phyloP scores from a whole-genome alignment of 257 asterid species.

The Craterostigma plantagineum region DNA sequence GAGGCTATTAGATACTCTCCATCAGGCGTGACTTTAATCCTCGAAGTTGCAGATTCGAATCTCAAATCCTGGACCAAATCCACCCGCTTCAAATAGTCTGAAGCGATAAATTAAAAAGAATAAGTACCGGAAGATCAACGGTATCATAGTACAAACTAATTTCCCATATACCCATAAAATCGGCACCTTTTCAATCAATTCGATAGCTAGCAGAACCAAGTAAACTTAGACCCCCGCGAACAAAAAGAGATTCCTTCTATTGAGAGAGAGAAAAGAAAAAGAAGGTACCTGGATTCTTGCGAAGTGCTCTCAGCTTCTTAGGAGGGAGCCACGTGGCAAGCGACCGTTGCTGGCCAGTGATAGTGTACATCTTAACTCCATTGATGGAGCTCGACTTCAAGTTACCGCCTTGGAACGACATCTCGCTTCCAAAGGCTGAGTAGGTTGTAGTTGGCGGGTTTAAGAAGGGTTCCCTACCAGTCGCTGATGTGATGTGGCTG shows the following conservation, averaged over 20 bases:
- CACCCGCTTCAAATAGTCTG: conserved; percentile 68
- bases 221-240: too few relatives aligned
- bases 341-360: conserved; percentile 45
- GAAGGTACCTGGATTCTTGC: conserved; percentile 50
- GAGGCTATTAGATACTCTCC: conserved; percentile 85
- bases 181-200: too few relatives aligned
- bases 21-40: conserved; percentile 69
- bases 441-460: too few relatives aligned
- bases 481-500: too few relatives aligned
- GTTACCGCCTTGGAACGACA: conserved; percentile 71
- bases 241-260: too few relatives aligned
- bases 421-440: too few relatives aligned
- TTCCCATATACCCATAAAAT: not conserved
- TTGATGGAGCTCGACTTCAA: conserved; percentile 73
- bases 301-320: conserved; percentile 70
- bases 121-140: conserved; percentile 6
- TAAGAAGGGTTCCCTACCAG: too few relatives aligned
- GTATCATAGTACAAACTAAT: conserved; percentile 1
- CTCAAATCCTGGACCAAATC: conserved; percentile 81
- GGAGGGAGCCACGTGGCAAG: conserved; percentile 73
- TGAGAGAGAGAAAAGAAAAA: not conserved
- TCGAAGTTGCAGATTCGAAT: conserved; percentile 74
- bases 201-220: too few relatives aligned
- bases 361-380: conserved; percentile 76
- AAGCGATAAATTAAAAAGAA: not conserved